These are phyloP conservation scores for Cyclotella cryptica DNA, from an alignment of 108 stramenopile species.

Conservation along the genomic window DNA sequence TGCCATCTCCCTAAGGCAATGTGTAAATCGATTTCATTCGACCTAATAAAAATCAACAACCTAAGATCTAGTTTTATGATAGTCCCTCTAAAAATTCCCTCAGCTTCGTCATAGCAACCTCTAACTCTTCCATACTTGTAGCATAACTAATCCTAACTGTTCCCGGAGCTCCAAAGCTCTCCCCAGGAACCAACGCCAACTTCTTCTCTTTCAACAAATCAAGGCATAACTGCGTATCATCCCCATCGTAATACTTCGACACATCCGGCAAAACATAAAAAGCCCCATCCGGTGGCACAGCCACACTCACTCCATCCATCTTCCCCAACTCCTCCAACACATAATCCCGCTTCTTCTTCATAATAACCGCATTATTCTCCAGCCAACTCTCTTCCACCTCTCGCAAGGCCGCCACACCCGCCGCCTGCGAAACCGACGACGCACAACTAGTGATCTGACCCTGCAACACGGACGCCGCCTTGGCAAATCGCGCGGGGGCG, in stretches of 20 bases:
- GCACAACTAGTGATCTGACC: slow-evolving; percentile 95
- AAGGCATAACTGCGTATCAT: slow-evolving; percentile 86
- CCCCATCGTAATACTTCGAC: slow-evolving; percentile 76
- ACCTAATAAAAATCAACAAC: neutral
- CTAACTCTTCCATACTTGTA: slow-evolving; percentile 90
- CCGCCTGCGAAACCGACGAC: slow-evolving; percentile 93
- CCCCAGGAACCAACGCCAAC: slow-evolving; percentile 96
- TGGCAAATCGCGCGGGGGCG: slow-evolving; percentile 70
- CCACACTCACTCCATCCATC: slow-evolving; percentile 71
- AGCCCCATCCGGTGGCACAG: slow-evolving; percentile 88
- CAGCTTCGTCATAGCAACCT: slow-evolving; percentile 80
- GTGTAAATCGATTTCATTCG: no score
- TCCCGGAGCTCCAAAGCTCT: slow-evolving; percentile 91
- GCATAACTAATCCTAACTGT: slow-evolving; percentile 95
- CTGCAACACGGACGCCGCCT: slow-evolving; percentile 86
- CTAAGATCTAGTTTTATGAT: neutral
- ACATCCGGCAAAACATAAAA: slow-evolving; percentile 97
- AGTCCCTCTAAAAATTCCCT: slow-evolving; percentile 61
- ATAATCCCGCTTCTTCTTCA: slow-evolving; percentile 89
- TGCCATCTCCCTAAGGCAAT: no score
- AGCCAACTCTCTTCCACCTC: slow-evolving; percentile 79
- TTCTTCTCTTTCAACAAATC: slow-evolving; percentile 85
- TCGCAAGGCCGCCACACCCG: slow-evolving; percentile 88
- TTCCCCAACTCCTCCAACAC: slow-evolving; percentile 72
- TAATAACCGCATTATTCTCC: slow-evolving; percentile 68